phyloP scores from a whole-genome alignment of 1,284 basidiomycete species.

The Ustilago cynodontis region DNA sequence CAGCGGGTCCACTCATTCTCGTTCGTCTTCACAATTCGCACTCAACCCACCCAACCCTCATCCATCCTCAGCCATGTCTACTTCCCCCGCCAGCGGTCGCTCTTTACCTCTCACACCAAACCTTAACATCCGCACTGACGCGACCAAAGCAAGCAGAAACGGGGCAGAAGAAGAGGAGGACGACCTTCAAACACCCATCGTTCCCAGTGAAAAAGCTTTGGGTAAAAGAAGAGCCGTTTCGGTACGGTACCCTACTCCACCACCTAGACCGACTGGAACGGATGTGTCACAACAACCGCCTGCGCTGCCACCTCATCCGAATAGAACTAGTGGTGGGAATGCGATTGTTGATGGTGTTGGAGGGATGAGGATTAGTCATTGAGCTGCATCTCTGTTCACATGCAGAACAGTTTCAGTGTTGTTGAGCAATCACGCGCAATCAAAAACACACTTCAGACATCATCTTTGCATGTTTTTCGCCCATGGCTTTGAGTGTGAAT shows the following conservation, averaged over 20 bases:
- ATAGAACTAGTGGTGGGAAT: slow-evolving; percentile 3
- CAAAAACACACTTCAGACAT: not conserved
- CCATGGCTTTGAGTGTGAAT: no score
- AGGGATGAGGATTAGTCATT: slow-evolving; percentile 10
- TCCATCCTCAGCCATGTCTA: not conserved
- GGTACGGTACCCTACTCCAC: slow-evolving; percentile 32
- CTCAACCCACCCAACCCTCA: not conserved
- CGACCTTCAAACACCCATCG: slow-evolving; percentile 50
- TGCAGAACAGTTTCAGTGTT: no score
- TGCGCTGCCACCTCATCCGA: slow-evolving; percentile 12
- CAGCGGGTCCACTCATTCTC: not conserved
- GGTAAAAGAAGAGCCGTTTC: slow-evolving; percentile 58
- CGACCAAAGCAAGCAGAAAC: not conserved
- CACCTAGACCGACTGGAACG: not conserved
- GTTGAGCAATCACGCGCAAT: no score
- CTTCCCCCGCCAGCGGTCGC: not conserved
- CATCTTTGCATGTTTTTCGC: no score
- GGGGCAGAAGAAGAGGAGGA: slow-evolving; percentile 34
- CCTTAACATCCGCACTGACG: slow-evolving; percentile 13
- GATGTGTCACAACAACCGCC: not conserved
- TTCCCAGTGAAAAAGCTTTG: slow-evolving; percentile 59
- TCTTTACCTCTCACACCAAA: slow-evolving; percentile 23
- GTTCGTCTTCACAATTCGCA: slow-evolving; percentile 1
- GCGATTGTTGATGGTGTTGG: slow-evolving; percentile 4
- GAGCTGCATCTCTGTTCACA: no score